These are phyloP conservation scores for Dacryopinax primogenitus DNA, from an alignment of 768 basidiomycete genomes.

Conservation along the genomic window DNA sequence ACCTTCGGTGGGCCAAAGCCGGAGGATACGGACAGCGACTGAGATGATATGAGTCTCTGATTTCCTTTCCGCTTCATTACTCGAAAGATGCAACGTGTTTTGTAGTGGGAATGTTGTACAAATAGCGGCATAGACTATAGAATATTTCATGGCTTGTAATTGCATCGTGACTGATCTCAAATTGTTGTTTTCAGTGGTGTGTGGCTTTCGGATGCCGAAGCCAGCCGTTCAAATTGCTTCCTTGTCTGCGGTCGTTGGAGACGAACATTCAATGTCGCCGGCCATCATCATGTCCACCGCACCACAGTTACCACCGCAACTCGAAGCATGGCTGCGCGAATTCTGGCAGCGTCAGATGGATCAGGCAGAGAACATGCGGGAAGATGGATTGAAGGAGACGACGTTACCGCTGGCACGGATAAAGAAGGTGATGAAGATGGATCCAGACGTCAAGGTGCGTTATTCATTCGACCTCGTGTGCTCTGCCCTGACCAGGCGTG, in stretches of 20 bases:
- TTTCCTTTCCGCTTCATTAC: background rate
- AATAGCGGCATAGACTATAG: background rate
- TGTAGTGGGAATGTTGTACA: background rate
- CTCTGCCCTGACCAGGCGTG: slow-evolving; percentile 8
- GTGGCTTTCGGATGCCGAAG: too few species aligned
- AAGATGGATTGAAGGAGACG: slow-evolving; percentile 68
- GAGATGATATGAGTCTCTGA: background rate
- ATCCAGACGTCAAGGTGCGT: slow-evolving; percentile 86
- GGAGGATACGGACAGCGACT: slow-evolving; percentile 67
- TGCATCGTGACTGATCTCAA: background rate
- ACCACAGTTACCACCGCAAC: slow-evolving; percentile 14
- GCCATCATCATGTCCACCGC: background rate
- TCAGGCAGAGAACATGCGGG: slow-evolving; percentile 73
- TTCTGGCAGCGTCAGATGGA: slow-evolving; percentile 90
- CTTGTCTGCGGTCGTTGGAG: background rate
- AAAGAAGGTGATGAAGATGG: slow-evolving; percentile 99
- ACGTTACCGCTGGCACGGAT: slow-evolving; percentile 87
- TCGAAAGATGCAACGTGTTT: background rate
- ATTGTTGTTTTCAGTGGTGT: background rate
- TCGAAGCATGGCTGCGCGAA: slow-evolving; percentile 69
- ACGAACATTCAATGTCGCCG: background rate
- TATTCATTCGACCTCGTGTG: slow-evolving; percentile 5
- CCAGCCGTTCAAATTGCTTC: background rate
- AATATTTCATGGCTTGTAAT: background rate
- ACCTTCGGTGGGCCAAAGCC: slow-evolving; percentile 68